Percentiles rank a stretch among this genome's conserved stretches.
Conservation (phyloP, 2,329 filamentous ascomycete species). For the Leptographium wingfieldii region DNA sequence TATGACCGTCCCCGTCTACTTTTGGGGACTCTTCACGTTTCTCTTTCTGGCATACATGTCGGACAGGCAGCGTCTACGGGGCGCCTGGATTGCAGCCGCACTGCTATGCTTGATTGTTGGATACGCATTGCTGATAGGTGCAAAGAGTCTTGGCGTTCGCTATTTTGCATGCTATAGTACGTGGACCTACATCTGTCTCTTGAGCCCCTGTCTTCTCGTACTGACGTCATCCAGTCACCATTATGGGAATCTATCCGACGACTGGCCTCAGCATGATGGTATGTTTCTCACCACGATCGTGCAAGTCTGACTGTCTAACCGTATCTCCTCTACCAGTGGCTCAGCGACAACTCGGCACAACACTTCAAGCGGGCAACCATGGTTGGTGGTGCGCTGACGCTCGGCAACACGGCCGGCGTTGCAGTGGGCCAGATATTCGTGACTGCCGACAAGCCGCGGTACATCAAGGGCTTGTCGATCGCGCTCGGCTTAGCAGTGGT, state of each 20-base stretch:
- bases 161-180: conserved; percentile 9
- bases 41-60: conserved; percentile 17
- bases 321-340: conserved; percentile 19
- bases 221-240: neutral
- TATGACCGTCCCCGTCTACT: conserved; percentile 22
- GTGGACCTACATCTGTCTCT: neutral
- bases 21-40: conserved; percentile 15
- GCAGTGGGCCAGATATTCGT: conserved; percentile 15
- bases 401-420: conserved; percentile 15
- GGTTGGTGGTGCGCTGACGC: conserved; percentile 11
- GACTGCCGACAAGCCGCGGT: conserved; percentile 12
- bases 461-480: conserved; percentile 4
- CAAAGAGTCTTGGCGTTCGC: conserved; percentile 17
- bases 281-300: neutral
- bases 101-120: conserved; percentile 17
- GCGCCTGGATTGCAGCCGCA: conserved; percentile 14
- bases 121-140: conserved; percentile 17
- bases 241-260: conserved; percentile 17
- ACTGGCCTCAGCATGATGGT: conserved; percentile 23
- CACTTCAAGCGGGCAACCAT: conserved; percentile 35
- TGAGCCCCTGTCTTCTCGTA: neutral
- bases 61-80: conserved; percentile 14
- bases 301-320: neutral
- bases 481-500: neutral
- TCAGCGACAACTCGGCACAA: conserved; percentile 32